phyloP scores from a whole-genome alignment of 208 protist genomes.

The Vickermania ingenoplastis region DNA sequence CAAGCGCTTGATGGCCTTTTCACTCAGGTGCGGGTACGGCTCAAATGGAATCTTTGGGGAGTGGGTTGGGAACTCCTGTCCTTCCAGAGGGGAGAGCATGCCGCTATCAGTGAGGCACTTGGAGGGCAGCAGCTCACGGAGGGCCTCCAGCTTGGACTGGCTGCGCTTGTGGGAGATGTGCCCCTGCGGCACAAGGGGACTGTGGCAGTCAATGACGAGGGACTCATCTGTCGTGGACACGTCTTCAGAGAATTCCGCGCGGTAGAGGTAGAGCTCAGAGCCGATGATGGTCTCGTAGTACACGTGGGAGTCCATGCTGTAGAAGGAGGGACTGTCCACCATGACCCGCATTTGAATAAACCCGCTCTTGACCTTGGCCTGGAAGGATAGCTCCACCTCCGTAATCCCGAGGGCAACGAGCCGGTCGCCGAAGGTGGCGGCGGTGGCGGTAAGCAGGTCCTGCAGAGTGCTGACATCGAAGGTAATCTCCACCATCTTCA shows the following conservation, averaged over 20 bases:
- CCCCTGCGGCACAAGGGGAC: slow-evolving; percentile 1
- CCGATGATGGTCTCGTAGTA: slow-evolving; percentile 78
- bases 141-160: slow-evolving; percentile 13
- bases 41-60: slow-evolving; percentile 15
- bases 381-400: slow-evolving; percentile 80
- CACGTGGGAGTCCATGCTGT: slow-evolving; percentile 58
- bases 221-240: slow-evolving; percentile 32
- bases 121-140: slow-evolving; percentile 13
- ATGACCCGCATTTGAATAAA: slow-evolving; percentile 82
- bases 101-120: not conserved
- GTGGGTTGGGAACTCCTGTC: not conserved
- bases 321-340: slow-evolving; percentile 67
- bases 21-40: slow-evolving; percentile 67
- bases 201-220: slow-evolving; percentile 17
- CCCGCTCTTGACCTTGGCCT: slow-evolving; percentile 29
- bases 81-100: not conserved
- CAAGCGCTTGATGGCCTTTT: slow-evolving; percentile 68
- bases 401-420: slow-evolving; percentile 54
- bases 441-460: slow-evolving; percentile 33
- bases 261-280: slow-evolving; percentile 38
- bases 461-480: slow-evolving; percentile 50
- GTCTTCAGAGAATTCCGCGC: slow-evolving; percentile 66
- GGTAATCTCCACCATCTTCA: slow-evolving; percentile 76
- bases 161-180: slow-evolving; percentile 4
- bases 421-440: slow-evolving; percentile 43